phyloP scores from a whole-genome alignment of 345 rosid genomes.

The Eucalyptus victrix region DNA sequence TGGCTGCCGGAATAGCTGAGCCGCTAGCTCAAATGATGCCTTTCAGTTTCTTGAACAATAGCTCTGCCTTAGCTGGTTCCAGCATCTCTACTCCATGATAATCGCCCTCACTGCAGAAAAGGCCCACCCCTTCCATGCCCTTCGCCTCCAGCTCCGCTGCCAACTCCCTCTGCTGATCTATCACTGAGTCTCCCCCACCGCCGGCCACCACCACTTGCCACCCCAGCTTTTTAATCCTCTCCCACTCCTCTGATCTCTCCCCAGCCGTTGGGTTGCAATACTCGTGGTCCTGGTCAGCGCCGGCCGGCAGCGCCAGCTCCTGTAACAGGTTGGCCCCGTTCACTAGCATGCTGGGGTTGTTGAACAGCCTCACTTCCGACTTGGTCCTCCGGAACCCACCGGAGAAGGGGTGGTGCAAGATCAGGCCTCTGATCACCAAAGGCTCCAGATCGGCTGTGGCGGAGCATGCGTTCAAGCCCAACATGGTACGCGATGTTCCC shows the following conservation, averaged over 20 bases:
- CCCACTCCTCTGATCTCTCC: neutral
- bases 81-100: neutral
- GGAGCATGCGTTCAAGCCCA: neutral
- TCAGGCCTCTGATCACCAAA: slow-evolving; percentile 5
- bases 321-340: slow-evolving; percentile 9
- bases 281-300: slow-evolving; percentile 21
- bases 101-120: neutral
- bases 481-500: neutral
- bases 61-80: neutral
- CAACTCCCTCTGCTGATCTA: slow-evolving; percentile 11
- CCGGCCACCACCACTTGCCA: slow-evolving; percentile 5
- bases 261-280: slow-evolving; percentile 21
- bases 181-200: slow-evolving; percentile 5
- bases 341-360: slow-evolving; percentile 7
- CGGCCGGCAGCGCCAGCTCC: slow-evolving; percentile 17
- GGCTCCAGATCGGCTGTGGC: slow-evolving; percentile 1
- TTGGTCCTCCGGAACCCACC: slow-evolving; percentile 4
- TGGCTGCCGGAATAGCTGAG: neutral
- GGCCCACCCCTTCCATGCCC: slow-evolving; percentile 6
- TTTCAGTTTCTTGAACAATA: neutral
- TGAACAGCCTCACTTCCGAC: slow-evolving; percentile 2
- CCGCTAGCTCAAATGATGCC: neutral
- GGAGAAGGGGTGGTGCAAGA: slow-evolving; percentile 22
- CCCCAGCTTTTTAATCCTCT: neutral
- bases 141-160: neutral